Base-by-base conservation (phyloP, 768 basidiomycete species). In the Boletus rex-veris region DNA sequence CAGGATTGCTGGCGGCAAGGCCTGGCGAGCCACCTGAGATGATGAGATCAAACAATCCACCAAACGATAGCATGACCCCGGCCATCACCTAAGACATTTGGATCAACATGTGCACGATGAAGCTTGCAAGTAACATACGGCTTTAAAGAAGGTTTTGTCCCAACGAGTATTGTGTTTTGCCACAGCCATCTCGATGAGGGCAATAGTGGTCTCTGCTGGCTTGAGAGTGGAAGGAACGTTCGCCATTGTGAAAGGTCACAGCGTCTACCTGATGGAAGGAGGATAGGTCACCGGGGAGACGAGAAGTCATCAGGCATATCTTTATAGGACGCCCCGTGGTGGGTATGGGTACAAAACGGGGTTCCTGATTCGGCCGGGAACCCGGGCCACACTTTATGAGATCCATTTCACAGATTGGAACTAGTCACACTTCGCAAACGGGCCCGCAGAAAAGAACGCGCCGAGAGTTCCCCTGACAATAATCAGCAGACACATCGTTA, bases 31-130 rank as follows among this genome's bases (percentile, higher is more conserved):
- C 87, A 35, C 84, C 87, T 42, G 76, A 71, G 15, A 87, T 63
- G 52, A 88, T 74, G 57, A 85, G 71, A 19, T 80, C 80, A 28
- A 89, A 66, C 15, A 89, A 70, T 16, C 84, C 84, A 61, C 87
- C 87, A 46, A 89, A 88, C 7, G 86, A 86, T n/a, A 88, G 64
- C 81, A 88, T 86, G 31, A 79, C 75, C 16, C 87, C 87, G 28
- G 85, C 87, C 52, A 82, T 70, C 46, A 87, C 78, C 86, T 88
- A 41, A n/a, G 10, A 45, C 16, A 26, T 30, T 4, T 40, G 10
- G 18, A 19, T 55, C 37, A 50, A 43, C 3, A 19, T 1, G 21
- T 19, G 44, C 7, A 47, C 21, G 30, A 19, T 19, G 15, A 26
- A 24, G 33, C 30, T 33, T 0, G 5, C 14, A 21, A 24, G 31